Base-by-base conservation (phyloP, 331 rosid genomes). In the Quercus lobata region DNA sequence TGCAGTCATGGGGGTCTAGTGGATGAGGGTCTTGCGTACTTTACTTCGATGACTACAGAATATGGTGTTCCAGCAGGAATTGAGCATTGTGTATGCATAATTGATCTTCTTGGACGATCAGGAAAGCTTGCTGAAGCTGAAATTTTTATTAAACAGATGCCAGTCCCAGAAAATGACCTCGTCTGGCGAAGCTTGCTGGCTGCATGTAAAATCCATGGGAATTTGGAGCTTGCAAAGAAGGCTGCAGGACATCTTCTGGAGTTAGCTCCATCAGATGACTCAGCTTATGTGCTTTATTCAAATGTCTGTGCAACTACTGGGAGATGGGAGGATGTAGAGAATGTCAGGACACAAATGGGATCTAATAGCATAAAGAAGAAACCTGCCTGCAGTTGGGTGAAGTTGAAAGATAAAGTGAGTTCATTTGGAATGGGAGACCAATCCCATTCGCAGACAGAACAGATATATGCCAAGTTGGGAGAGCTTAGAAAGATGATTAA, bases 301-400 rank as follows among this genome's bases (percentile, higher is more conserved):
- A 95, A 93, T 76, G 86, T 91, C 1, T 95, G 93, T 76, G 98
- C 99, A 30, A 84, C 93, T 56, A 83, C 88, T 1, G 86, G 92
- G 69, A 90, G 86, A 79, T 95, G 99, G 99, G 92, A 87, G 65
- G 97, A 90, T 69, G 93, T 89, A 73, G 99, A 93, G 91, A 81
- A 69, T 69, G 88, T 95, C 58, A 84, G 99, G 86, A 87, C 81
- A 65, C 86, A 55, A 72, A 95, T 95, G 99, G 88, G 83, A 74
- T 80, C 88, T 10, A 84, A 87, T 18, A 88, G 78, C 37, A 83
- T 95, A 78, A 92, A 76, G 80, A 95, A 95, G 88, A 86, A 88
- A 78, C 99, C 94, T 24, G 98, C 93, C 4, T 92, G 95, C 79
- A 93, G 98, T 80, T 95, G 97, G 98, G 87, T 95, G 80, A 91